Evolutionary conservation across 2,329 filamentous ascomycete species (phyloP).

Genomic region (Colletotrichum tropicale): DNA sequence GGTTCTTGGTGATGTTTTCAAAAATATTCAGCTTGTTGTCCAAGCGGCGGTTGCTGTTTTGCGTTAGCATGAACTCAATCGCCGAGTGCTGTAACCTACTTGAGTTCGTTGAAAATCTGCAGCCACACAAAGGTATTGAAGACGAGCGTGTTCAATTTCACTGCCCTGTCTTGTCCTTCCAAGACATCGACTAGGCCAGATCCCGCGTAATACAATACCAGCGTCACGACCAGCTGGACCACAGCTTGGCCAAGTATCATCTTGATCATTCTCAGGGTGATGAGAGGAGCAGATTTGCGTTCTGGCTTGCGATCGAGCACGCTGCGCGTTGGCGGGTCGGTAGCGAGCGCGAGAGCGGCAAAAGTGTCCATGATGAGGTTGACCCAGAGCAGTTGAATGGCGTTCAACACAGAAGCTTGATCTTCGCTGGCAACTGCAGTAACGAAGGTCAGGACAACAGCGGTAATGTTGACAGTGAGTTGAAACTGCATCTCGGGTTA

Average conservation of each 20-base stretch:
- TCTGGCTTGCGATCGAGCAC: conserved; percentile 54
- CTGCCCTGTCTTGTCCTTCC: conserved; percentile 43
- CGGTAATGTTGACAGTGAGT: conserved; percentile 68
- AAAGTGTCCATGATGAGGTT: conserved; percentile 71
- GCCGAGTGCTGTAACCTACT: conserved; percentile 51
- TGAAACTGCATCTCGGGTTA: conserved; percentile 42
- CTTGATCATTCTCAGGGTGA: conserved; percentile 55
- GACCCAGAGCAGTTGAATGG: conserved; percentile 66
- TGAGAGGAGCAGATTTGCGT: conserved; percentile 16
- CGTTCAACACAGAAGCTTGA: conserved; percentile 58
- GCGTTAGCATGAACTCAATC: conserved; percentile 35
- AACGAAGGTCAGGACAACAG: conserved; percentile 62
- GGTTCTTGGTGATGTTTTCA: conserved; percentile 78
- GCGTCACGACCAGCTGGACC: conserved; percentile 62
- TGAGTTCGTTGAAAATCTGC: conserved; percentile 68
- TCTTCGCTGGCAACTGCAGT: conserved; percentile 60
- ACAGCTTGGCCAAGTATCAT: conserved; percentile 69
- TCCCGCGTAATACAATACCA: conserved; percentile 30
- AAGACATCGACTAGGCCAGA: not conserved
- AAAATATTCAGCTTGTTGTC: conserved; percentile 91
- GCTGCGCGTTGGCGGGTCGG: conserved; percentile 35
- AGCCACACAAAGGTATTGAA: conserved; percentile 92
- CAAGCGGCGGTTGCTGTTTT: conserved; percentile 72
- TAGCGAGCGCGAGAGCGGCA: conserved; percentile 53
- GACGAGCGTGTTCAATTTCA: conserved; percentile 65